Evolutionary conservation across 2,329 filamentous ascomycete genomes (phyloP), one percentile per base, ranked within the genome.

Genomic region (Xylaria sp.): DNA sequence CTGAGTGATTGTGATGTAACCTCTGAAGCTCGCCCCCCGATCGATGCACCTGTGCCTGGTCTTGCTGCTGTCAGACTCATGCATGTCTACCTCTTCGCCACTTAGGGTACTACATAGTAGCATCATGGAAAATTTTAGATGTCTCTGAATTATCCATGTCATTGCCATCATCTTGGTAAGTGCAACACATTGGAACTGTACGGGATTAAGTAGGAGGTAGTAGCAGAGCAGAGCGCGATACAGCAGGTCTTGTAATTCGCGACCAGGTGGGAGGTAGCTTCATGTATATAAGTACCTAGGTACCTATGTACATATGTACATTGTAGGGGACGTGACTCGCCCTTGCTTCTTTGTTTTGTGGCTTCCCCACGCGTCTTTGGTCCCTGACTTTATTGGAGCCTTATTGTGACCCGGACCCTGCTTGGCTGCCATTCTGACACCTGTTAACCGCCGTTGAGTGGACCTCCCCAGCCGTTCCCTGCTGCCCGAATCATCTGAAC

Each of bases 291-390:
- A 27, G 24, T 27, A 27, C 24, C 24, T 27, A 50, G 6, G 47
- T 50, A 47, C 42, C 14, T 50, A n/a, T 17, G 4, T 51, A 51
- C 7, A 4, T 45, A 30, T 27, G 21, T 58, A 45, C 21, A 36
- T 45, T 17, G 14, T 45, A n/a, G 4, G 8, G 34, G 59, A 55
- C 36, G 50, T 54, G 59, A 54, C 34, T 54, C 17, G 47, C 50
- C n/a, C 54, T 39, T 59, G 57, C 19, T 21, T 50, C 42, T 57
- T 60, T 64, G 47, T 64, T 64, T 66, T 67, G 51, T n/a, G 14
- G 39, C 4, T 56, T 48, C 65, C 54, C 53, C 64, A 59, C 54
- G 65, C 65, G 64, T 58, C 47, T 55, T 34, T 19, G 5, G n/a
- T 19, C 48, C 48, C 48, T 51, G 11, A 19, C 21, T 55, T 12